Base-by-base conservation (phyloP, 495 filamentous ascomycete genomes). In the Daldinia childiae region DNA sequence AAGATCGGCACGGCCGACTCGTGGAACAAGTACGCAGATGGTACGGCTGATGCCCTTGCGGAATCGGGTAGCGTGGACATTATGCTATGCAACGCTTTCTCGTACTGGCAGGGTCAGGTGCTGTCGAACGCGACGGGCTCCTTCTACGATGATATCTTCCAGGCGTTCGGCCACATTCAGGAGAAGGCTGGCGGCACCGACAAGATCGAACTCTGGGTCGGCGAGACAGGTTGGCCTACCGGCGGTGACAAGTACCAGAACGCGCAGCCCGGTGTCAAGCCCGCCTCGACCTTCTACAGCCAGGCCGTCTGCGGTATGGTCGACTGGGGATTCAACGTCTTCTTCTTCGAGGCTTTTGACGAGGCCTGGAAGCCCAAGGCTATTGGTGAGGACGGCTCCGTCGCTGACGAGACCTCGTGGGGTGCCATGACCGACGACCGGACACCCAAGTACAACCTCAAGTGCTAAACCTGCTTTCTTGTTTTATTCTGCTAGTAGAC, bases 261-360 rank as follows among this genome's bases (percentile, higher is more conserved):
- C 41, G 91, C 92, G 30, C 79, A 84, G 55, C 91, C 91, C 15
- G 85, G 88, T 55, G 86, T 87, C 27, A 62, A 82, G 24, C 87
- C 89, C 74, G 91, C 90, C 9, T 74, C 82, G 60, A 78, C 74
- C 27, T 94, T 88, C 85, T 95, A 83, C 82, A 83, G 87, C 77
- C 78, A 87, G 26, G 88, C 86, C 74, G 86, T 95, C 69, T 95
- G 92, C 77, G 86, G 86, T 58, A 87, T 92, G 78, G 80, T 92
- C 32, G 86, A 82, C 69, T 92, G 90, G 90, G 89, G 90, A 66
- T 81, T 91, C 50, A 91, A 93, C 76, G 88, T 91, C 65, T 95
- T 94, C 83, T 91, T 89, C 79, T 94, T 94, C 73, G 92, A 94
- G 85, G 92, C 92, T 51, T 93, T 92, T 76, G 90, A 92, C 72